Base-by-base conservation (phyloP, 352 stramenopile species). In the Phytophthora kernoviae region DNA sequence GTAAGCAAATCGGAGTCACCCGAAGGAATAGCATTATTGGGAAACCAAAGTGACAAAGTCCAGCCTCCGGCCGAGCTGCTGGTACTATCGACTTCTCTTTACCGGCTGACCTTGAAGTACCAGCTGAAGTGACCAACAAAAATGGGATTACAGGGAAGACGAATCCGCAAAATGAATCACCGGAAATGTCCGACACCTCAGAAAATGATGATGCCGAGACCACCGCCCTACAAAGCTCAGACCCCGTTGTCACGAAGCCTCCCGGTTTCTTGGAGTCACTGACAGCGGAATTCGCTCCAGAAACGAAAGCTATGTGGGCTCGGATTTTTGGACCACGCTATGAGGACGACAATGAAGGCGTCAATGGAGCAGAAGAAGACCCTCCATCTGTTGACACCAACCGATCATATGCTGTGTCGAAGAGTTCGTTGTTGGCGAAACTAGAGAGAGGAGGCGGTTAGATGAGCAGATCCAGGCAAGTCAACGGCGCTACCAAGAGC, bases 241-340 rank as follows among this genome's bases (percentile, higher is more conserved):
- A 59, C 14, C 27, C 55, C 21, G 5, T 60, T 3, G 10, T 20
- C 27, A 17, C 37, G 10, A 68, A 72, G 5, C 43, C 46, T n/a
- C 14, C 54, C 2, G 34, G 48, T n/a, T 73, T 65, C 39, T 44
- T 77, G 4, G 56, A 70, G 4, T 75, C 70, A 0, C 41, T 77
- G 6, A 72, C 68, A 0, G 75, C 70, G 0, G 33, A 68, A 1
- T 78, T 88, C 44, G 47, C 67, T 15, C 52, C 65, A 5, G 66
- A 75, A 45, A 80, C 76, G 0, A 79, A 70, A 22, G 58, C 53
- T 1, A 74, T 71, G 4, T 88, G 79, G 79, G 53, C 64, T 0
- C 65, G 81, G 34, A 75, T 91, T 21, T 91, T 91, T 55, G 76
- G 77, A 0, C 73, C 77, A 27, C 69, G 71, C 5, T 89, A 81